These are phyloP conservation scores for Bruguiera hainesii DNA, from an alignment of 441 rosid genomes.

Conservation along the genomic window DNA sequence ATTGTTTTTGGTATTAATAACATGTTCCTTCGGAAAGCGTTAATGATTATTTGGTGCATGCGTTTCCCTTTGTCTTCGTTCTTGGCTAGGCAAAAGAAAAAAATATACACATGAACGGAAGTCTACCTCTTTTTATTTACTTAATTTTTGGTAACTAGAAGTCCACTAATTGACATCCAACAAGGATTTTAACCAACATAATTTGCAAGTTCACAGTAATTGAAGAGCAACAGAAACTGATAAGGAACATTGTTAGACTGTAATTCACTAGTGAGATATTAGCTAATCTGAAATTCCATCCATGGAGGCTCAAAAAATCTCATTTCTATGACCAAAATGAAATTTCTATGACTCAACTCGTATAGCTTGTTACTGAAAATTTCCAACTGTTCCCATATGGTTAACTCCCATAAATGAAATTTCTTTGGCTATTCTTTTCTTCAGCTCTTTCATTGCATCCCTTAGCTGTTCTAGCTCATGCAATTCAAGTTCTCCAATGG, in stretches of 20 bases:
- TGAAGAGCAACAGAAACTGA: not conserved
- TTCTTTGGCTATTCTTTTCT: slow-evolving; percentile 15
- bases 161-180: too few species aligned
- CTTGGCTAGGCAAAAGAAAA: too few species aligned
- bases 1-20: too few species aligned
- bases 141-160: too few species aligned
- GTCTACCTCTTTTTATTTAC: too few species aligned
- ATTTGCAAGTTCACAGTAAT: too few species aligned
- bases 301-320: slow-evolving; percentile 8
- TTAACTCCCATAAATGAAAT: slow-evolving; percentile 11
- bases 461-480: slow-evolving; percentile 27
- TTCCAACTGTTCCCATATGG: slow-evolving; percentile 7
- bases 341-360: not conserved
- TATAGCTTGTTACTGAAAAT: slow-evolving; percentile 13
- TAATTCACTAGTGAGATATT: not conserved
- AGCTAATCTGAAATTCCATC: not conserved
- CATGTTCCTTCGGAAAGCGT: too few species aligned
- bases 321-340: slow-evolving; percentile 16
- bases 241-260: not conserved
- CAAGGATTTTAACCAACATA: too few species aligned
- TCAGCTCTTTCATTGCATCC: slow-evolving; percentile 26
- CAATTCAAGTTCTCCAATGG: slow-evolving; percentile 34
- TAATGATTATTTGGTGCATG: too few species aligned
- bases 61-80: too few species aligned
- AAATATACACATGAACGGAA: too few species aligned